phyloP scores from a whole-genome alignment of 2,329 filamentous ascomycete species.

The Penicillium vulpinum region DNA sequence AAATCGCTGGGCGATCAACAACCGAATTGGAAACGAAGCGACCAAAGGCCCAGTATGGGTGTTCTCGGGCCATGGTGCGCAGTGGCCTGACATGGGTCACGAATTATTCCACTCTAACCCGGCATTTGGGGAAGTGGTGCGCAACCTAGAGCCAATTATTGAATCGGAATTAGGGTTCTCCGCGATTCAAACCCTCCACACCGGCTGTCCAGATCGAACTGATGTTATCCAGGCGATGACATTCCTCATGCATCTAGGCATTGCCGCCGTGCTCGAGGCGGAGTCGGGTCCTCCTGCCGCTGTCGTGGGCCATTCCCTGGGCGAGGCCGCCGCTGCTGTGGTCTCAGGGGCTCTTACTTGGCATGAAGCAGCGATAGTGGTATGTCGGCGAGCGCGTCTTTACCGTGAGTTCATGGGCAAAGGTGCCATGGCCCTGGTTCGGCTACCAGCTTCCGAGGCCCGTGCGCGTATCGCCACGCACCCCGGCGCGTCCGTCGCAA shows the following conservation, averaged over 20 bases:
- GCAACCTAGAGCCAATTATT: not conserved
- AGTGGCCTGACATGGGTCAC: not conserved
- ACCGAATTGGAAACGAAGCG: not conserved
- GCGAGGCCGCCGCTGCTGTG: not conserved
- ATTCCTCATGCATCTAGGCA: not conserved
- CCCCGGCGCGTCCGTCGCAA: not conserved
- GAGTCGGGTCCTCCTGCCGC: not conserved
- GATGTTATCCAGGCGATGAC: not conserved
- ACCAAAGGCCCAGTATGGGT: not conserved
- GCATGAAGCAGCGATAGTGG: not conserved
- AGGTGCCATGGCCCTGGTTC: not conserved
- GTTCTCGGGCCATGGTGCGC: not conserved
- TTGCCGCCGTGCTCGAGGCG: not conserved
- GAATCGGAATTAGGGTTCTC: not conserved
- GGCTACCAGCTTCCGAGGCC: not conserved
- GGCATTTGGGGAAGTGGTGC: not conserved
- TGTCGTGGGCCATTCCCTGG: not conserved
- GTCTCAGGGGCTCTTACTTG: not conserved
- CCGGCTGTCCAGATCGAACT: not conserved
- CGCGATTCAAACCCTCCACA: not conserved
- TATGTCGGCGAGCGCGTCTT: not conserved
- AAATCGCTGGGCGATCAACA: not conserved
- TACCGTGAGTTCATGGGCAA: not conserved
- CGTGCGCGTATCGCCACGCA: not conserved
- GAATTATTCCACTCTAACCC: not conserved